Conservation (phyloP, 768 basidiomycete species). For the Amanita pallidorosea region DNA sequence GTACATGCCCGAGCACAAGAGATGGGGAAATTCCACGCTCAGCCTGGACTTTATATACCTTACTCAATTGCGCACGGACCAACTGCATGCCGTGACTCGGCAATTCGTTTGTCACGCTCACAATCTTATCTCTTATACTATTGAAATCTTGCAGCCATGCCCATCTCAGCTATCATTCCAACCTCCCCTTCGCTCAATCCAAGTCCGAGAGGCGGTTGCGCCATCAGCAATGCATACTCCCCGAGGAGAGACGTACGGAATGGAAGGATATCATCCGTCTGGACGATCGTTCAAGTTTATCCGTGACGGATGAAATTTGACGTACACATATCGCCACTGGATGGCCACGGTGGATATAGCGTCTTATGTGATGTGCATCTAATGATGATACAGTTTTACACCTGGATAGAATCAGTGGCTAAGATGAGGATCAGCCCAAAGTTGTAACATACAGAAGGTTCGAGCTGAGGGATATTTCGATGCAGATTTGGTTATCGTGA, state of each 20-base stretch:
- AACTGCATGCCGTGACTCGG: constrained; percentile 8
- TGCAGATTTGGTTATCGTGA: constrained; percentile 38
- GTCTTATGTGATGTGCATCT: constrained; percentile 62
- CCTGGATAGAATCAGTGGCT: constrained; percentile 19
- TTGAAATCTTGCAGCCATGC: constrained; percentile 36
- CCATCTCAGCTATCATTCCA: constrained; percentile 43
- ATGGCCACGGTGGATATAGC: constrained; percentile 52
- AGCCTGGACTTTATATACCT: constrained; percentile 23
- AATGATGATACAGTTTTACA: constrained; percentile 58
- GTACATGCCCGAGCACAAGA: constrained; percentile 95
- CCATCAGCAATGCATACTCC: constrained; percentile 75
- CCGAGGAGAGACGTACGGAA: constrained; percentile 65
- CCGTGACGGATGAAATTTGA: constrained; percentile 5
- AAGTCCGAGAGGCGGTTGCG: constrained; percentile 59
- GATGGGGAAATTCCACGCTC: constrained; percentile 25
- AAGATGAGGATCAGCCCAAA: neutral
- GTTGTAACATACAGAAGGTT: constrained; percentile 57
- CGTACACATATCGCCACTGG: constrained; percentile 72
- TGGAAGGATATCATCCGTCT: constrained; percentile 79
- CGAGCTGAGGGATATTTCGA: constrained; percentile 77
- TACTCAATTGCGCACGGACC: constrained; percentile 41
- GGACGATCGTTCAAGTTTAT: constrained; percentile 2
- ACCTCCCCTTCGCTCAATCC: constrained; percentile 55
- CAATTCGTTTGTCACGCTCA: too few relatives aligned
- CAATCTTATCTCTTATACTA: too few relatives aligned